These are phyloP conservation scores for Gonapodya sp. DNA, from an alignment of 192 early-diverging fungal species.

Conservation along the genomic window DNA sequence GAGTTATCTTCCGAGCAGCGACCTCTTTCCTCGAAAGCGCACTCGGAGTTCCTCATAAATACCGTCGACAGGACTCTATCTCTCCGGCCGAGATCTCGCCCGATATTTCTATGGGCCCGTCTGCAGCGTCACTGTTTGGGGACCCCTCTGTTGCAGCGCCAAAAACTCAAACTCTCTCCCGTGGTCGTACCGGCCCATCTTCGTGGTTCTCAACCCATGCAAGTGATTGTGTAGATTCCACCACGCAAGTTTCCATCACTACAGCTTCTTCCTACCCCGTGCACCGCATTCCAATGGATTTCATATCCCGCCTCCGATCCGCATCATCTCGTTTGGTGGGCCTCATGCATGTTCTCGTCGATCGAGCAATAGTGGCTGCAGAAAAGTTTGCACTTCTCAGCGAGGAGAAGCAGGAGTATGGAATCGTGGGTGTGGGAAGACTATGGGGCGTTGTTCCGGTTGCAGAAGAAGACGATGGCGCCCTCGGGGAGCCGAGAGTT, in stretches of 20 bases:
- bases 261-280: neutral
- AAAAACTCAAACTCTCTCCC: no score
- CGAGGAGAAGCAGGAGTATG: neutral
- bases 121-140: neutral
- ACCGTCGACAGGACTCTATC: neutral
- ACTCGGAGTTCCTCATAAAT: neutral
- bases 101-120: neutral
- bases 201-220: no score
- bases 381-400: neutral
- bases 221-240: no score
- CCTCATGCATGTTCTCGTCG: neutral
- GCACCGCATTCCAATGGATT: neutral
- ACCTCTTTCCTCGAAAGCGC: neutral
- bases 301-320: neutral
- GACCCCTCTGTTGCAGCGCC: no score
- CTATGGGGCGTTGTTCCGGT: no score
- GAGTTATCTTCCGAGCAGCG: neutral
- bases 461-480: no score
- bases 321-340: neutral
- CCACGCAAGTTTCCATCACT: neutral
- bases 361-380: neutral
- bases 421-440: neutral
- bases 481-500: no score
- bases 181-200: no score
- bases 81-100: neutral